Evolutionary conservation across 208 protist species (phyloP), one percentile per base, ranked within the genome.

Genomic region (Acanthamoeba culbertsoni): DNA sequence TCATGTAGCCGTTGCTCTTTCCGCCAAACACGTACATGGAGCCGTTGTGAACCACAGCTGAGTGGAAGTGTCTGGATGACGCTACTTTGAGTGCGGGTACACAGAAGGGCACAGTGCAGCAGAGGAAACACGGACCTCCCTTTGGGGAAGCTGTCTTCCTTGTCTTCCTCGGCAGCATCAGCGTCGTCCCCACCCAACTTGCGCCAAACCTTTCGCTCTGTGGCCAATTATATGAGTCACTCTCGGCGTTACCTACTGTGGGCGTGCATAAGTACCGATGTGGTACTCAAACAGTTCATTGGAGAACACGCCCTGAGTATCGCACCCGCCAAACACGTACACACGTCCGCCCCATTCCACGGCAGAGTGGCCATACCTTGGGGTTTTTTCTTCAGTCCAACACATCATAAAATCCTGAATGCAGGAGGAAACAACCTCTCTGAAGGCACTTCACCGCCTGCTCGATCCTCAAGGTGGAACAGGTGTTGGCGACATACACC

Each of bases 1-100:
- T 62, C 37, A 55, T 42, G 63, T 93, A 93, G 31, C 88, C 88
- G 63, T 93, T 93, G 88, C 51, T 73, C 88, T 93, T 93, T 33
- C 88, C 88, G 0, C 88, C 88, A 48, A 55, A 82, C 37, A 93
- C 53, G 53, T 93, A 93, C 57, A 93, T 73, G 16, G 63, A 68
- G 2, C 65, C 65, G 12, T 62, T 45, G 53, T 59, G 48, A 18
- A 73, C 88, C 20, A 53, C 63, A 0, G 42, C 53, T 0, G 88
- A 46, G 65, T 93, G 88, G 63, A 93, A 93, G 33, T 93, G 88
- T 28, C 88, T 71, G 59, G 33, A 26, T 48, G 33, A 33, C 7
- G 14, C 14, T 10, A 40, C 42, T 79, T 12, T 90, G 48, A 45
- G 73, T 45, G 28, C n/a, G n/a, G n/a, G n/a, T n/a, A n/a, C n/a